Conservation (phyloP, 1,139 yeast species). For the Suhomyces taliae region DNA sequence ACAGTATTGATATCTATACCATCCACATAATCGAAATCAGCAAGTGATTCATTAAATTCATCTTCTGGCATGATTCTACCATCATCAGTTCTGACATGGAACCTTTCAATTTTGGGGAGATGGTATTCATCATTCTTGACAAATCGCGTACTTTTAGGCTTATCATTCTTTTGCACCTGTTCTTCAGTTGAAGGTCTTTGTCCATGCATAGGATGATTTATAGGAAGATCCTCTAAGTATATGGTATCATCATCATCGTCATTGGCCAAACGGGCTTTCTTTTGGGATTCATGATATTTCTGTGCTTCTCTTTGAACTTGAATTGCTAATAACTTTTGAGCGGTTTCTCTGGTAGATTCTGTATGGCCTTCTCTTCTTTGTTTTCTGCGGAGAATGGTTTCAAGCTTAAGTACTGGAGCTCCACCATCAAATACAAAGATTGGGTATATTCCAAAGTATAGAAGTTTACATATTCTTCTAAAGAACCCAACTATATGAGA, state of each 20-base stretch:
- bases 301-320: slow-evolving; percentile 66
- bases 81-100: slow-evolving; percentile 49
- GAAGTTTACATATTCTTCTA: slow-evolving; percentile 84
- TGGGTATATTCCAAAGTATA: slow-evolving; percentile 87
- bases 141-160: slow-evolving; percentile 18
- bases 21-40: slow-evolving; percentile 65
- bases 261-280: not conserved
- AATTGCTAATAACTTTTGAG: slow-evolving; percentile 75
- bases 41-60: slow-evolving; percentile 58
- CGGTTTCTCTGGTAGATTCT: slow-evolving; percentile 71
- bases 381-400: slow-evolving; percentile 69
- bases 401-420: slow-evolving; percentile 80
- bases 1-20: slow-evolving; percentile 68
- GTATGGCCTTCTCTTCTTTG: slow-evolving; percentile 74
- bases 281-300: slow-evolving; percentile 12
- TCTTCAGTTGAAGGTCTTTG: not conserved
- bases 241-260: slow-evolving; percentile 22
- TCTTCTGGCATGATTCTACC: slow-evolving; percentile 72
- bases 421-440: slow-evolving; percentile 98
- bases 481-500: slow-evolving; percentile 95
- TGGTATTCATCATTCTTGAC: slow-evolving; percentile 75
- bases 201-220: slow-evolving; percentile 19
- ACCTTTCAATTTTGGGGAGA: slow-evolving; percentile 60
- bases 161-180: not conserved
- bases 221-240: slow-evolving; percentile 45